A percentile compares a stretch with the other conserved stretches of the same genome.
Conservation (phyloP, 352 stramenopile genomes). For the Globisporangium ultimum region DNA sequence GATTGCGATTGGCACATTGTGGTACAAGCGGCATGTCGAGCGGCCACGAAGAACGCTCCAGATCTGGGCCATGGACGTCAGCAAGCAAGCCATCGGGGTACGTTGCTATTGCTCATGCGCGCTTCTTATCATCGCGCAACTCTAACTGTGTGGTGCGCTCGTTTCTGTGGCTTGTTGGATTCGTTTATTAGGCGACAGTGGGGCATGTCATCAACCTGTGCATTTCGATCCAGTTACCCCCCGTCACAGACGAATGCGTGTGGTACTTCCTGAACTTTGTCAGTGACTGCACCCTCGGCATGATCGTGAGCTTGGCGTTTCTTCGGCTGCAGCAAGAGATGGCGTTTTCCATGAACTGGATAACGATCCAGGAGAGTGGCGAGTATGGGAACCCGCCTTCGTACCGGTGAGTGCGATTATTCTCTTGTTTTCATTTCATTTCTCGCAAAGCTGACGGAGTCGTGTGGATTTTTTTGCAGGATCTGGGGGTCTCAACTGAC, state of each 20-base stretch:
- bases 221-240: slow-evolving; percentile 65
- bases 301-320: slow-evolving; percentile 71
- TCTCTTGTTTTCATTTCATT: not conserved
- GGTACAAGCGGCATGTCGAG: slow-evolving; percentile 85
- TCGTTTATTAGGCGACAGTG: slow-evolving; percentile 33
- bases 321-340: slow-evolving; percentile 74
- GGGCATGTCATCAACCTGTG: slow-evolving; percentile 74
- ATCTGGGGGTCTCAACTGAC: slow-evolving; percentile 59
- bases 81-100: slow-evolving; percentile 77
- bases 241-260: slow-evolving; percentile 78
- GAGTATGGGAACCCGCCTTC: slow-evolving; percentile 73
- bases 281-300: slow-evolving; percentile 77
- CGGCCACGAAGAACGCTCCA: slow-evolving; percentile 59
- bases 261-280: slow-evolving; percentile 88
- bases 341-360: slow-evolving; percentile 69
- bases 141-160: not conserved
- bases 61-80: slow-evolving; percentile 81
- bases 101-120: slow-evolving; percentile 1
- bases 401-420: slow-evolving; percentile 26
- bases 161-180: not conserved
- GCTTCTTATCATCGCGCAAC: not conserved
- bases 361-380: slow-evolving; percentile 69
- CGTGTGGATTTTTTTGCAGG: slow-evolving; percentile 10
- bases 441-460: not conserved
- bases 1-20: slow-evolving; percentile 66